Conservation (phyloP, 495 filamentous ascomycete genomes). For the Choiromyces venosus region DNA sequence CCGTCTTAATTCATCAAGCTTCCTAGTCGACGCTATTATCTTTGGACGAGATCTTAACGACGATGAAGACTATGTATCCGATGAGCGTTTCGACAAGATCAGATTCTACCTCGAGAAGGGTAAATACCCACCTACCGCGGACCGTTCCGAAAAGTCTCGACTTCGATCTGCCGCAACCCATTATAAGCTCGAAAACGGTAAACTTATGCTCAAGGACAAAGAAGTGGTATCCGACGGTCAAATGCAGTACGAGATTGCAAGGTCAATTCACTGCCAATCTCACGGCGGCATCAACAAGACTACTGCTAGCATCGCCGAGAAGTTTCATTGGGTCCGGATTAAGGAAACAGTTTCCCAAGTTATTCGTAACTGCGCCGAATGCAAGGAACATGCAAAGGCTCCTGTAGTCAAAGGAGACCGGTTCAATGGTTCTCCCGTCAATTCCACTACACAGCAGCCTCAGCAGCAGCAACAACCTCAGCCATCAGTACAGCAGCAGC, state of each 20-base stretch:
- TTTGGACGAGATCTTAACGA: slow-evolving; percentile 78
- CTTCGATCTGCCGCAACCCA: slow-evolving; percentile 90
- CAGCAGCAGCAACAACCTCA: slow-evolving; percentile 4
- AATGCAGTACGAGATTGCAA: slow-evolving; percentile 85
- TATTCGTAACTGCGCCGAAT: slow-evolving; percentile 85
- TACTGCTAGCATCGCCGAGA: slow-evolving; percentile 85
- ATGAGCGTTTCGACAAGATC: slow-evolving; percentile 98
- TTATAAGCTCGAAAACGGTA: slow-evolving; percentile 77
- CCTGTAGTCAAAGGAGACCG: slow-evolving; percentile 45
- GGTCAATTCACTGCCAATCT: slow-evolving; percentile 59
- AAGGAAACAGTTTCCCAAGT: slow-evolving; percentile 95
- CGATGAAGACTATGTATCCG: slow-evolving; percentile 82
- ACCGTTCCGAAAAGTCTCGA: slow-evolving; percentile 91
- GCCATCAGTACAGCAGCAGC: slow-evolving; percentile 27
- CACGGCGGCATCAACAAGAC: slow-evolving; percentile 98
- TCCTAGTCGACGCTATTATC: slow-evolving; percentile 89
- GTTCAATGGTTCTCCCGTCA: slow-evolving; percentile 17
- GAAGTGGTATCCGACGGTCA: slow-evolving; percentile 91
- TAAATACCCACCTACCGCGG: slow-evolving; percentile 88
- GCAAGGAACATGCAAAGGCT: slow-evolving; percentile 70
- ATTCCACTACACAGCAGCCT: slow-evolving; percentile 2
- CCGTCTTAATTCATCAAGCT: slow-evolving; percentile 69
- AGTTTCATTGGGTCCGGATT: slow-evolving; percentile 97
- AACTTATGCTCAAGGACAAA: slow-evolving; percentile 94
- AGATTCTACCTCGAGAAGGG: slow-evolving; percentile 91